These are phyloP conservation scores for Penicillium decumbens DNA, from an alignment of 2,329 filamentous ascomycete genomes.

Conservation along the genomic window DNA sequence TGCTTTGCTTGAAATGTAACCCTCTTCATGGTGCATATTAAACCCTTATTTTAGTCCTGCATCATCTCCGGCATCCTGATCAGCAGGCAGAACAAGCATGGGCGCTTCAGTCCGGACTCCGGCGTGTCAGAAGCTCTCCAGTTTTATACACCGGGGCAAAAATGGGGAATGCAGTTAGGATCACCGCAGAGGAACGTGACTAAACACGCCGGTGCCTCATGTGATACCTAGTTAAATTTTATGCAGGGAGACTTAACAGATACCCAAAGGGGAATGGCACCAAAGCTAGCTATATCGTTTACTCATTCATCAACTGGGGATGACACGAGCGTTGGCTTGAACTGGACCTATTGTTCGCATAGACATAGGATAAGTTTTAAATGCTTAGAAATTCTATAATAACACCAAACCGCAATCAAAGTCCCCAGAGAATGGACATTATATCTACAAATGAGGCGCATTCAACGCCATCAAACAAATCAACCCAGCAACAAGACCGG, in stretches of 20 bases:
- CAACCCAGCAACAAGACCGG: slow-evolving; percentile 40
- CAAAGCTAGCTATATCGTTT: background rate
- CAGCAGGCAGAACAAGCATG: too few relatives aligned
- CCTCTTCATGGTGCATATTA: too few relatives aligned
- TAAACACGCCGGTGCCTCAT: background rate
- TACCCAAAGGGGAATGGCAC: background rate
- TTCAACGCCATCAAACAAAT: slow-evolving; percentile 43
- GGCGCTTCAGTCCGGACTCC: too few relatives aligned
- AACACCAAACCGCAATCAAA: background rate
- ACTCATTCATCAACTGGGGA: background rate
- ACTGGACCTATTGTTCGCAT: too few relatives aligned
- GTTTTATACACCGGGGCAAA: background rate
- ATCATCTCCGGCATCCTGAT: too few relatives aligned
- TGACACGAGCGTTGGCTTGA: too few relatives aligned
- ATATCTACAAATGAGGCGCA: slow-evolving; percentile 30
- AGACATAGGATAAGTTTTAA: too few relatives aligned
- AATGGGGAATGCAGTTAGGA: background rate
- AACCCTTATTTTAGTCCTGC: too few relatives aligned
- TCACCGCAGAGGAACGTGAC: background rate
- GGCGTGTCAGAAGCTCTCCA: background rate
- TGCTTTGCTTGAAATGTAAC: too few relatives aligned
- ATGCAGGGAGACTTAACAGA: background rate
- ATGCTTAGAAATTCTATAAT: too few relatives aligned
- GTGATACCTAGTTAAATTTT: background rate
- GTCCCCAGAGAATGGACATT: too few relatives aligned